Percentiles rank a stretch among this genome's conserved stretches.
Evolutionary conservation across 225 moss, liverwort and hornwort genomes (phyloP).

Genomic region (Climacium dendroides): DNA sequence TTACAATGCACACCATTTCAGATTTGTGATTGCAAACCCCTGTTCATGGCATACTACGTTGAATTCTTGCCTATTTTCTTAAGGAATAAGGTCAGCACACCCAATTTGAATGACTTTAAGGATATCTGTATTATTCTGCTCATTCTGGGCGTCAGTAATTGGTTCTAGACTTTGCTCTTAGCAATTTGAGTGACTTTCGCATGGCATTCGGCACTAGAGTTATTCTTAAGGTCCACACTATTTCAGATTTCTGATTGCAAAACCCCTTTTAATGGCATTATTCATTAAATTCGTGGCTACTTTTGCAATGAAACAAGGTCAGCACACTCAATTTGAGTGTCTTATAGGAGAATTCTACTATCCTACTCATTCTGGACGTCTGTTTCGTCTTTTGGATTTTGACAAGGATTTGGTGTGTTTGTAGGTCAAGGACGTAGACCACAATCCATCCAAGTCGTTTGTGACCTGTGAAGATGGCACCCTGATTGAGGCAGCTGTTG

Average conservation of each 20-base stretch:
- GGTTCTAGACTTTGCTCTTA: background rate
- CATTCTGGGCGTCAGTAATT: background rate
- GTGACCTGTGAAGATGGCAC: constrained; percentile 86
- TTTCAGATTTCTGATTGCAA: background rate
- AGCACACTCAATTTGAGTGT: background rate
- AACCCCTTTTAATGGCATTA: too few species aligned
- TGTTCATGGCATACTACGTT: background rate
- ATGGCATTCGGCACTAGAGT: background rate
- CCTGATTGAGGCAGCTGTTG: constrained; percentile 73
- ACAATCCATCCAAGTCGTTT: constrained; percentile 74
- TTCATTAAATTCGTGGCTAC: background rate
- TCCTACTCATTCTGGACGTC: background rate
- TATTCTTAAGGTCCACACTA: background rate
- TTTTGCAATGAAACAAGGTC: background rate
- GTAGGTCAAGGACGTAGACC: constrained; percentile 85
- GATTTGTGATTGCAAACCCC: too few species aligned
- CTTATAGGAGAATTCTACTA: background rate
- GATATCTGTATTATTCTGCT: background rate
- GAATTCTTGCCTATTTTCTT: background rate
- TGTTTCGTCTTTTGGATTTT: background rate
- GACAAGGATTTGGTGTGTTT: background rate
- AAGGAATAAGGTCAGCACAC: background rate
- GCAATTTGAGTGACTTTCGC: background rate
- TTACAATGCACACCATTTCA: background rate
- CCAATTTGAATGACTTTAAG: background rate